Conservation (phyloP, 2,329 filamentous ascomycete species). For the Tolypocladium pustulatum region DNA sequence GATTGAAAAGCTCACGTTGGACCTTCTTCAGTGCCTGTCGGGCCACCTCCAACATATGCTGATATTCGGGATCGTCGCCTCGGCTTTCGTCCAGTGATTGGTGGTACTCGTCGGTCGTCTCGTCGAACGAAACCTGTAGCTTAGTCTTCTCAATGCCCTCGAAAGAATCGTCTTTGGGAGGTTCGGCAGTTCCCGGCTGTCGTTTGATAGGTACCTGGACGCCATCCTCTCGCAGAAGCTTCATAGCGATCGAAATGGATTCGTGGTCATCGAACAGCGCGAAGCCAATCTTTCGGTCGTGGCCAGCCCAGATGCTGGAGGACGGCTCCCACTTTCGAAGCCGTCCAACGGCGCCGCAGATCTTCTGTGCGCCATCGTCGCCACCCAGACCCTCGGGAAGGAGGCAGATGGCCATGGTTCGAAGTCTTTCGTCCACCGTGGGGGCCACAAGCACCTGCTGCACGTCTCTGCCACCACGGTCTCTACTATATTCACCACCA, state of each 20-base stretch:
- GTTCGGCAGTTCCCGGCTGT: constrained; percentile 43
- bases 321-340: constrained; percentile 79
- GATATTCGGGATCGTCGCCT: constrained; percentile 50
- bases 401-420: constrained; percentile 82
- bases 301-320: constrained; percentile 47
- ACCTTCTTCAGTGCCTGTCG: constrained; percentile 57
- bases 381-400: constrained; percentile 70
- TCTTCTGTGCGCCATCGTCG: constrained; percentile 68
- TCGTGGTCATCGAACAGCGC: constrained; percentile 90
- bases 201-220: constrained; percentile 75
- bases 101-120: constrained; percentile 74
- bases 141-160: constrained; percentile 57
- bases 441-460: constrained; percentile 69
- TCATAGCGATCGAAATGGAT: constrained; percentile 74
- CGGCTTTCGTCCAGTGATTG: constrained; percentile 64
- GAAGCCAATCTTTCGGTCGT: constrained; percentile 75
- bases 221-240: constrained; percentile 71
- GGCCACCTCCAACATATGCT: constrained; percentile 61
- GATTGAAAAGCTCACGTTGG: constrained; percentile 63
- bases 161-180: constrained; percentile 32
- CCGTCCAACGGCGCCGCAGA: constrained; percentile 67
- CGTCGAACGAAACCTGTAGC: constrained; percentile 68
- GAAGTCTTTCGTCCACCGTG: constrained; percentile 79
- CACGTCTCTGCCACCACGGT: constrained; percentile 50
- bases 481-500: constrained; percentile 55